Conservation (phyloP, 768 basidiomycete genomes). For the Agrocybe chaxingu region DNA sequence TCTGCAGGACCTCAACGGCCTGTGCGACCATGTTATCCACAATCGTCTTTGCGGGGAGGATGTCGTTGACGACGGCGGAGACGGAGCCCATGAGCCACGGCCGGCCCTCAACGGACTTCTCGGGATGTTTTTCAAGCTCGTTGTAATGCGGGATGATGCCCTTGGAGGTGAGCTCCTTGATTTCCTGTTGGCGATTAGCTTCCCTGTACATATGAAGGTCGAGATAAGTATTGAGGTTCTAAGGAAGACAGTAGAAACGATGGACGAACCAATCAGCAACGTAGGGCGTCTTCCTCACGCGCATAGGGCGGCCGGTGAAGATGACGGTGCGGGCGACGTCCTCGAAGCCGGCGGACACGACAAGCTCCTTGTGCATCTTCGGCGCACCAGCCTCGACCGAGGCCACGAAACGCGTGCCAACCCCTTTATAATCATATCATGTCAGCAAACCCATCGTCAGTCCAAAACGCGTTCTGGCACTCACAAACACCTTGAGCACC, state of each 20-base stretch:
- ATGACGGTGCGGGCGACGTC: slow-evolving; percentile 85
- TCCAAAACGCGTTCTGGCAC: slow-evolving; percentile 25
- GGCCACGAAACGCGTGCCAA: slow-evolving; percentile 87
- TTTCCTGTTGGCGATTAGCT: slow-evolving; percentile 74
- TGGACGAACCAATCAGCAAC: slow-evolving; percentile 71
- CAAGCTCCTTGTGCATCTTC: slow-evolving; percentile 78
- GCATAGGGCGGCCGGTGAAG: slow-evolving; percentile 85
- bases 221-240: not conserved
- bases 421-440: slow-evolving; percentile 41
- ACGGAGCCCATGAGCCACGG: slow-evolving; percentile 87
- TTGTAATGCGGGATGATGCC: slow-evolving; percentile 76
- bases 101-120: slow-evolving; percentile 64
- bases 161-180: slow-evolving; percentile 75
- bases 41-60: slow-evolving; percentile 81
- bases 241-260: not conserved
- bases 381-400: slow-evolving; percentile 78
- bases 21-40: slow-evolving; percentile 69
- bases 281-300: slow-evolving; percentile 82
- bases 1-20: slow-evolving; percentile 32
- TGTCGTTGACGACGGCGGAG: slow-evolving; percentile 66
- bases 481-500: slow-evolving; percentile 86
- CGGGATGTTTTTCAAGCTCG: slow-evolving; percentile 78
- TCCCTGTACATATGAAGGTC: slow-evolving; percentile 45
- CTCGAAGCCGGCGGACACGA: slow-evolving; percentile 68
- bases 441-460: not conserved